Base-by-base conservation (phyloP, 768 basidiomycete species). In the Omphalotus guepiniiformis region DNA sequence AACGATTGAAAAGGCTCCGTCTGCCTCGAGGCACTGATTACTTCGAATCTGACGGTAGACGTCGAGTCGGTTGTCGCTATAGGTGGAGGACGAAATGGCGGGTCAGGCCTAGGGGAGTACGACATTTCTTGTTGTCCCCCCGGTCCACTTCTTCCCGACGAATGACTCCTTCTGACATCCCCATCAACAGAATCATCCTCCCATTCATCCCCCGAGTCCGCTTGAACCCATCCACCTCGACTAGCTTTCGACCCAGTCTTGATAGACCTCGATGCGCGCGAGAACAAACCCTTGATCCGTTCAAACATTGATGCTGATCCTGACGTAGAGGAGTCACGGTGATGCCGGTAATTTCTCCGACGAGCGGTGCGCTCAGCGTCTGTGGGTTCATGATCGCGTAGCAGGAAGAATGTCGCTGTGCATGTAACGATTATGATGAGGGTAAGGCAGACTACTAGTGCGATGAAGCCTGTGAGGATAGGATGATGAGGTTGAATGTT, bases 351-450 rank as follows among this genome's bases (percentile, higher is more conserved):
- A 19, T 61, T 57, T n/a, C 53, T 59, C 13, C 53, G 60, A 36
- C 34, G 50, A 22, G 26, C 22, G 16, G 49, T 40, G 28, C 35
- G 25, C 34, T 1, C 42, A 25, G n/a, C 50, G 16, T 51, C 45
- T 8, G 29, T 55, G 52, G 23, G 44, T 53, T 40, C 57, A 61
- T 78, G 69, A 40, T 76, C 61, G 34, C 76, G 73, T 15, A 85
- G 65, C 28, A 88, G 75, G 54, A 75, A 72, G 59, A 75, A 73
- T 30, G 82, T 74, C 28, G 73, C 82, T 13, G 67, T 61, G 58
- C 73, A 79, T 40, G 76, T 73, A 25, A 68, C 56, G 49, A 82
- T 53, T 59, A 85, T 76, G 45, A 87, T 64, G 48, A 76, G 52
- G 47, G 69, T 66, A 34, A 88, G 71, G 37, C 67, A 61, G 29